phyloP scores from a whole-genome alignment of 2,329 filamentous ascomycete genomes.

The Xylaria sp. region DNA sequence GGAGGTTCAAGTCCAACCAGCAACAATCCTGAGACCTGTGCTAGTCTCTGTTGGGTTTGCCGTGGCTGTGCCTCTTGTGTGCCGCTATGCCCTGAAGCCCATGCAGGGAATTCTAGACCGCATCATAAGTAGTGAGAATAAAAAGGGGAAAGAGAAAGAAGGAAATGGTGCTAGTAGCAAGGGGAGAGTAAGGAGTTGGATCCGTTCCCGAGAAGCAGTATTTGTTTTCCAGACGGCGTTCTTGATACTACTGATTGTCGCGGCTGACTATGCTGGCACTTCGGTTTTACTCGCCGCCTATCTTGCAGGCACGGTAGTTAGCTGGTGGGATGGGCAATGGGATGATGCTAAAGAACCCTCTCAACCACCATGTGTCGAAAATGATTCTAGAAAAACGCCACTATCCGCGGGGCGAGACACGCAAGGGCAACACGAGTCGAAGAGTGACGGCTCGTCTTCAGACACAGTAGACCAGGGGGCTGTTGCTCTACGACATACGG shows the following conservation, averaged over 20 bases:
- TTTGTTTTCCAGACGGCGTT: constrained; percentile 61
- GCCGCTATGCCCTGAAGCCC: constrained; percentile 59
- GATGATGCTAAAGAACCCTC: neutral
- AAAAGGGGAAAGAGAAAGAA: neutral
- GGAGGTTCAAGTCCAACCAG: constrained; percentile 42
- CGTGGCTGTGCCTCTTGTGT: constrained; percentile 58
- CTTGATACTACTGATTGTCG: constrained; percentile 62
- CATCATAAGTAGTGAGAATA: constrained; percentile 38
- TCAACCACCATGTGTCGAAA: constrained; percentile 8
- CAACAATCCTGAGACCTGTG: constrained; percentile 58
- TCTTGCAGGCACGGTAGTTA: constrained; percentile 67
- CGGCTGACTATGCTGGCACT: constrained; percentile 69
- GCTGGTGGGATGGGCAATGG: constrained; percentile 66
- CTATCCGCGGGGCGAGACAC: neutral
- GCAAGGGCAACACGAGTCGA: neutral
- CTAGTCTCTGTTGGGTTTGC: constrained; percentile 64
- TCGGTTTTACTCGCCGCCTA: constrained; percentile 73
- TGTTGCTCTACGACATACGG: neutral
- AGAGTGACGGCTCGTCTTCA: neutral
- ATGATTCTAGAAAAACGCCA: neutral
- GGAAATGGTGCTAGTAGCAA: neutral
- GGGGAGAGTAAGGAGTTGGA: constrained; percentile 38
- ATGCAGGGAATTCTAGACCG: constrained; percentile 52
- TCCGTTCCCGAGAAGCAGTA: constrained; percentile 51
- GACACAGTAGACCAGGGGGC: constrained; percentile 22